Evolutionary conservation across 495 filamentous ascomycete genomes (phyloP).

Genomic region (Elasticomyces elasticus): DNA sequence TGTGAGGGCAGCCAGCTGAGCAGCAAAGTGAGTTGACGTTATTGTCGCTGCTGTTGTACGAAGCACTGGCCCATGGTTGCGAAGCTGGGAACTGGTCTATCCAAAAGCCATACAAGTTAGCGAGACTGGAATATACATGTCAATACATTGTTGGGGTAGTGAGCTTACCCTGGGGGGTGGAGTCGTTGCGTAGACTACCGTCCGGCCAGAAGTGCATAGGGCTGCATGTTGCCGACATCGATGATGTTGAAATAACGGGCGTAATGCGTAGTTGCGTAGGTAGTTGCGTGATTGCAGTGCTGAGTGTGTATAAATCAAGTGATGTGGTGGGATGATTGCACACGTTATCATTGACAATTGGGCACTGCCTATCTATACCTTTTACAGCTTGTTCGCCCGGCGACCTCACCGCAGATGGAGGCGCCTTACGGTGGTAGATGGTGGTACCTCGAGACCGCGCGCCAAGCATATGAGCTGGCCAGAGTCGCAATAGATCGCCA

Average conservation of each 20-base stretch:
- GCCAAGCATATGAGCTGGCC: not conserved
- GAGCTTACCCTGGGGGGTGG: not conserved
- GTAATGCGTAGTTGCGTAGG: too few species aligned
- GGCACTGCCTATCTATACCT: not conserved
- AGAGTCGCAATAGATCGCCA: not conserved
- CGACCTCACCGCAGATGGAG: not conserved
- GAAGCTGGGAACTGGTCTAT: not conserved
- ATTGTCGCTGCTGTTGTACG: not conserved
- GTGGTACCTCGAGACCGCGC: not conserved
- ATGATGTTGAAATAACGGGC: not conserved
- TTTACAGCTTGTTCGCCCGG: not conserved
- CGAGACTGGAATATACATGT: not conserved
- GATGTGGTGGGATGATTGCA: not conserved
- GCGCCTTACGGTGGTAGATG: not conserved
- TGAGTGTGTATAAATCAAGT: not conserved
- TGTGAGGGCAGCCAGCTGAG: not conserved
- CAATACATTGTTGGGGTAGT: too few species aligned
- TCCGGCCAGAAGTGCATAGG: not conserved
- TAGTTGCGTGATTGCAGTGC: not conserved
- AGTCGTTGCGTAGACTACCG: not conserved
- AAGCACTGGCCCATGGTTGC: not conserved
- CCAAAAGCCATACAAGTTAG: not conserved
- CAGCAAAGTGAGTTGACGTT: too few species aligned
- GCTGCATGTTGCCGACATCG: not conserved
- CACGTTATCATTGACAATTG: not conserved